These are phyloP conservation scores for Chlamydomonas applanata DNA, from an alignment of 139 green algal genomes.

Conservation along the genomic window DNA sequence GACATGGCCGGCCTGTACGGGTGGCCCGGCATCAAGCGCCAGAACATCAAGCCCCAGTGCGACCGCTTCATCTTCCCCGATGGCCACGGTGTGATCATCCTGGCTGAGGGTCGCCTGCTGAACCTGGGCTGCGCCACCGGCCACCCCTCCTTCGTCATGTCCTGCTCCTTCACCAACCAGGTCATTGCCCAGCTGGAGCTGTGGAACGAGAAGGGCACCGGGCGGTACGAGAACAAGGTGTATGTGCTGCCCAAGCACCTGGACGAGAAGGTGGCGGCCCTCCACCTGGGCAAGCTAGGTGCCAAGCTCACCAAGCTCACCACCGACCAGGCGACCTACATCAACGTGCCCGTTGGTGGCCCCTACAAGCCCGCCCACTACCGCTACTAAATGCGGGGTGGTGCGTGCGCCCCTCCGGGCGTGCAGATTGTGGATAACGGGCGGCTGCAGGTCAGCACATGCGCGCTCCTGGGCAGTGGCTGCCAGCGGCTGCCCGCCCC, in stretches of 20 bases:
- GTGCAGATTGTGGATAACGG: too few species aligned
- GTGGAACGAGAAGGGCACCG: conserved; percentile 93
- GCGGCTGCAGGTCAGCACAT: too few species aligned
- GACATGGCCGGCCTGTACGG: conserved; percentile 93
- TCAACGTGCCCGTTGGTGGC: conserved; percentile 90
- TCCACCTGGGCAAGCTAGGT: conserved; percentile 96
- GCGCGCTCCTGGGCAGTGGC: too few species aligned
- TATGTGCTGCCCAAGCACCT: conserved; percentile 99
- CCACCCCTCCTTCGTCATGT: conserved; percentile 99
- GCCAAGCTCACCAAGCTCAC: conserved; percentile 94
- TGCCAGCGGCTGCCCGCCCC: too few species aligned
- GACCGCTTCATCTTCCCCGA: conserved; percentile 99
- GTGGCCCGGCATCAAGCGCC: conserved; percentile 90
- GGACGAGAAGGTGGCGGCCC: conserved; percentile 97
- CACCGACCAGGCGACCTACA: conserved; percentile 92
- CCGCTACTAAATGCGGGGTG: conserved; percentile 88
- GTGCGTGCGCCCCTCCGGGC: too few species aligned
- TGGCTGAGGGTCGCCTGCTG: conserved; percentile 98
- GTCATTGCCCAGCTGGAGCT: conserved; percentile 99
- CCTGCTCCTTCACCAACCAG: conserved; percentile 99
- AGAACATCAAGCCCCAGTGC: conserved; percentile 97
- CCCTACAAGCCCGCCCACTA: conserved; percentile 98
- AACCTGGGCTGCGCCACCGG: conserved; percentile 99
- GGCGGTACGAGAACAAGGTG: conserved; percentile 99
- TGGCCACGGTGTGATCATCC: conserved; percentile 95